These are phyloP conservation scores for Pseudogymnoascus sp. DNA, from an alignment of 2,329 filamentous ascomycete species.

Conservation along the genomic window DNA sequence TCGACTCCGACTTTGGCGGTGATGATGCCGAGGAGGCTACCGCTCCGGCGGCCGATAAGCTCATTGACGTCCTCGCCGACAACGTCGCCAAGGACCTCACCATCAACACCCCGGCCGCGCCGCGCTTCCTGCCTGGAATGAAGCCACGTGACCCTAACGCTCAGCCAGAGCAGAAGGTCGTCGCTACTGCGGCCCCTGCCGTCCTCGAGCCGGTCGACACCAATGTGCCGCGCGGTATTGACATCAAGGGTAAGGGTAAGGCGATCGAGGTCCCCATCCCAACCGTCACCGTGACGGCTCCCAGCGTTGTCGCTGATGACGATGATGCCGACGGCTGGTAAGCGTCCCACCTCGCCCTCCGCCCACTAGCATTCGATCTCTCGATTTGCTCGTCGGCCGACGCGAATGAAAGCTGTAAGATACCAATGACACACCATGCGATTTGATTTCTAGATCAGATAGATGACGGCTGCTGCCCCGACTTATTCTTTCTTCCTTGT, in stretches of 20 bases:
- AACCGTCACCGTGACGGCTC: not conserved
- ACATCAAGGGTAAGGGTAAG: conserved; percentile 1
- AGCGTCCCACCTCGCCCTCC: not conserved
- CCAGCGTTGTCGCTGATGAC: not conserved
- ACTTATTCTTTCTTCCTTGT: not conserved
- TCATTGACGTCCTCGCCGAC: not conserved
- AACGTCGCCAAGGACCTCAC: not conserved
- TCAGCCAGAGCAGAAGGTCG: not conserved
- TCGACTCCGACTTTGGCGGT: conserved; percentile 19
- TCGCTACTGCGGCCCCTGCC: not conserved
- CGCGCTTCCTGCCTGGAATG: not conserved
- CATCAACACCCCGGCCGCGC: not conserved
- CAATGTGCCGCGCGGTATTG: not conserved
- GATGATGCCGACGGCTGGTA: not conserved
- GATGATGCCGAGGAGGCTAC: conserved; percentile 15
- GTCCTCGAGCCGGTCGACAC: not conserved
- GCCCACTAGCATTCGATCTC: not conserved
- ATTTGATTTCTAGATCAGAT: not conserved
- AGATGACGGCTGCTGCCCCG: not conserved
- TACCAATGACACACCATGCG: not conserved
- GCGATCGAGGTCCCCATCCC: not conserved
- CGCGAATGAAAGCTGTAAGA: not conserved
- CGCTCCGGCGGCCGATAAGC: conserved; percentile 10
- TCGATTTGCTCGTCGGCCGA: not conserved
- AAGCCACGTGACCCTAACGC: not conserved